Evolutionary conservation across 2,329 filamentous ascomycete genomes (phyloP), one percentile per base, ranked within the genome.

Genomic region (Pseudocercospora fijiensis): DNA sequence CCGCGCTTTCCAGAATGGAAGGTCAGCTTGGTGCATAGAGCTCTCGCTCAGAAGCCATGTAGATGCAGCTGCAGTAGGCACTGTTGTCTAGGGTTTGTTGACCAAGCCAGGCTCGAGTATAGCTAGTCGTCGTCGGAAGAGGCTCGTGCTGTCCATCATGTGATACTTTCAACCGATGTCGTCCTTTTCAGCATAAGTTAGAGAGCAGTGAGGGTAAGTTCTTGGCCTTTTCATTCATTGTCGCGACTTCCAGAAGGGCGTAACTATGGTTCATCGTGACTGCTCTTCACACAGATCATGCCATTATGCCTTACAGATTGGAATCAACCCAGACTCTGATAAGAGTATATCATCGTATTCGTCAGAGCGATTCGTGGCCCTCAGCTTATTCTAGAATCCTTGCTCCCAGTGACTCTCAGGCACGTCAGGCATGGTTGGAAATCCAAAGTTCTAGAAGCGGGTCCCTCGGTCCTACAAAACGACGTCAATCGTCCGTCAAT

Each of bases 371-470:
- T 16, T 24, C 18, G 22, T 24, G 22, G 11, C 45, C 20, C 9
- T 22, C 18, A 18, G 45, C 45, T 22, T 7, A n/a, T n/a, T n/a
- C n/a, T n/a, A 6, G 9, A 22, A 22, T 49, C 2, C 45, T 49
- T 49, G 13, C 13, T 22, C 13, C 45, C 18, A 49, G 45, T 26
- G 28, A 30, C 4, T 27, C 69, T 60, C 45, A 60, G 58, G 58
- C 58, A 61, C 11, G 58, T 60, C 45, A 60, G 58, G 58, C 58
- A 61, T 11, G 58, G 30, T 61, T 61, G 22, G 58, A 55, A 55
- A 61, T 61, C 58, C 26, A 60, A 37, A 47, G 37, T 30, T 51
- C 43, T 16, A 27, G 58, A 59, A 52, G 57, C 24, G 43, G 28
- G 28, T 28, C 58, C 49, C 45, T 61, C 27, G 47, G 11, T 22